A percentile compares a stretch with the other conserved stretches of the same genome.
Conservation (phyloP, 768 basidiomycete species). For the Lentinula edodes region DNA sequence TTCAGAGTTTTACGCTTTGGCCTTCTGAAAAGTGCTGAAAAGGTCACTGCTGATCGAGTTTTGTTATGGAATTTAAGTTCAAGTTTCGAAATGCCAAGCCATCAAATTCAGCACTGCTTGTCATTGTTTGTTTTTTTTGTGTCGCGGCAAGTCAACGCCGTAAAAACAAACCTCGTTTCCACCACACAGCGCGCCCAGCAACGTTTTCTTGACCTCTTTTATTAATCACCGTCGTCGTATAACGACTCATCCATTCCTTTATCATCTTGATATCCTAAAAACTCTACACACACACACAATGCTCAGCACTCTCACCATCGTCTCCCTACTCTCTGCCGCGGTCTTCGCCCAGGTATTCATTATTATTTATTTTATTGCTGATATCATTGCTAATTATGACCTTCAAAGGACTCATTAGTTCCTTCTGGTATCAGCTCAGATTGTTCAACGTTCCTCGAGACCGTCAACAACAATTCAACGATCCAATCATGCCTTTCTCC, state of each 20-base stretch:
- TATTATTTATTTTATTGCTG: constrained; percentile 10
- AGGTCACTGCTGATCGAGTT: too few species aligned
- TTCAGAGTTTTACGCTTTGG: too few species aligned
- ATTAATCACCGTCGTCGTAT: neutral
- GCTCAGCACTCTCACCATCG: constrained; percentile 49
- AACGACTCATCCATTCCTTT: neutral
- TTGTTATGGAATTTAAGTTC: too few species aligned
- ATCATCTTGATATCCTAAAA: neutral
- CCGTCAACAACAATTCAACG: constrained; percentile 54
- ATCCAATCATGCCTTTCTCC: constrained; percentile 58
- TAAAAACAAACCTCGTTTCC: neutral
- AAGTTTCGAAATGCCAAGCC: too few species aligned
- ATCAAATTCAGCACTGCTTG: neutral
- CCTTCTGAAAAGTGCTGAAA: too few species aligned
- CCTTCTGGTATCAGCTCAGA: constrained; percentile 54
- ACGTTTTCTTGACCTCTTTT: neutral
- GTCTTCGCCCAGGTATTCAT: constrained; percentile 44
- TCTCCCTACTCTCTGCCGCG: constrained; percentile 45
- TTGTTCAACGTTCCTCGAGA: constrained; percentile 55
- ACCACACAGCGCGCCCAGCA: neutral
- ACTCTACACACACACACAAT: constrained; percentile 16
- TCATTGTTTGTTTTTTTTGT: neutral
- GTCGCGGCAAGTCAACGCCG: neutral
- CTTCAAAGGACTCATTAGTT: constrained; percentile 44
- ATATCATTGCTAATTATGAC: constrained; percentile 11